phyloP scores from a whole-genome alignment of 495 filamentous ascomycete genomes.

The Clavariopsis aquatica region DNA sequence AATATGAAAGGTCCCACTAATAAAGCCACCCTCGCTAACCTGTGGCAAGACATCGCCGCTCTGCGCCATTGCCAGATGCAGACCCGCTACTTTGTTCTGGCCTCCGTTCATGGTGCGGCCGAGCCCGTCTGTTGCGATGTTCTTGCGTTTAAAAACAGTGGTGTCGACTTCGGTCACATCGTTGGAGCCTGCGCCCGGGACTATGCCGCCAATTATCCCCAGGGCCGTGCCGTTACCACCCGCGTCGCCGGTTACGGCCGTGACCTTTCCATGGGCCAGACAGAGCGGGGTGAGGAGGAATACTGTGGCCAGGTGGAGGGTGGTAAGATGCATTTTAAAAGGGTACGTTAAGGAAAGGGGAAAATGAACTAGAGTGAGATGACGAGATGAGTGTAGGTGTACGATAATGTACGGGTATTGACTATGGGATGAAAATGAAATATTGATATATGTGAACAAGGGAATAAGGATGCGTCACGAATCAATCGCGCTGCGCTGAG shows the following conservation, averaged over 20 bases:
- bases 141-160: constrained; percentile 7
- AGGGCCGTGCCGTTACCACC: constrained; percentile 24
- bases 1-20: constrained; percentile 19
- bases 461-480: not conserved
- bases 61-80: constrained; percentile 4
- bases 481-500: not conserved
- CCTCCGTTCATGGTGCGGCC: constrained; percentile 8
- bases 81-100: constrained; percentile 11
- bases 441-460: not conserved
- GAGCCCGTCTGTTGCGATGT: constrained; percentile 18
- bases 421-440: not conserved
- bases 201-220: constrained; percentile 19
- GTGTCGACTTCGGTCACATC: constrained; percentile 21
- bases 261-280: constrained; percentile 8
- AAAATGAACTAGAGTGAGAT: too few species aligned
- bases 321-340: not conserved
- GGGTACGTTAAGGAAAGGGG: not conserved
- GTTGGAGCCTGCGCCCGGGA: constrained; percentile 8
- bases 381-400: not conserved
- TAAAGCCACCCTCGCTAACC: constrained; percentile 7
- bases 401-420: not conserved
- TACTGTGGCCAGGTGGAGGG: not conserved
- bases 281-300: not conserved
- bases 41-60: constrained; percentile 7
- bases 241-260: constrained; percentile 3